Evolutionary conservation across 2,329 filamentous ascomycete species (phyloP), one percentile per base, ranked within the genome.

Genomic region (Ophiostoma sp.): DNA sequence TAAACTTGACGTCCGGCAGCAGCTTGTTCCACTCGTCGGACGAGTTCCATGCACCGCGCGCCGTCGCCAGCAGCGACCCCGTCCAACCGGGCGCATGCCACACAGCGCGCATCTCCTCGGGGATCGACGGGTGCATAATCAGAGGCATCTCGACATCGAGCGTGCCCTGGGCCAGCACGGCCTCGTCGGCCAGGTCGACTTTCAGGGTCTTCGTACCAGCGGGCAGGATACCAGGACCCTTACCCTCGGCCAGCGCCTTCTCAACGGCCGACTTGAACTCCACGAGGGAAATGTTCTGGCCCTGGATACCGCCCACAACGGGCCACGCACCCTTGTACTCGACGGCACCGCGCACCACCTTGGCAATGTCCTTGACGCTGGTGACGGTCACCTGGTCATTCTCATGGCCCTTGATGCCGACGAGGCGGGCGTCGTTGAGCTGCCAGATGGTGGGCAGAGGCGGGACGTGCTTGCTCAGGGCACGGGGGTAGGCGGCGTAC

Each of bases 401-500:
- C 1, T 63, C 59, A 8, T 63, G n/a, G 59, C 59, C 59, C 59
- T 25, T 15, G 33, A 63, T 33, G 19, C 59, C 36, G 59, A 42
- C 59, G 33, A 63, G 59, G 9, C 59, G 59, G 9, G 59, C 59
- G 11, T 63, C n/a, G 59, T 25, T 63, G 59, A 63, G 59, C 59
- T 42, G 33, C 59, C 59, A 63, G 9, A 25, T 6, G 9, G 33
- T 63, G n/a, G 33, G 19, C 11, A 63, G 77, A 0, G 82, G 79
- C 0, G 80, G 76, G 0, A 89, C 76, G 42, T 86, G 80, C 48
- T 83, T 85, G 7, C 83, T 78, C 0, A 87, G 83, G 57, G 83
- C 81, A 72, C 85, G 78, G 0, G 88, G 87, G 69, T 80, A 84
- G 0, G 85, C 86, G 45, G 89, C 81, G 79, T 89, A 89, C 78